These are phyloP conservation scores for Corniculantispora saksenae DNA, from an alignment of 2,329 filamentous ascomycete species.

Conservation along the genomic window DNA sequence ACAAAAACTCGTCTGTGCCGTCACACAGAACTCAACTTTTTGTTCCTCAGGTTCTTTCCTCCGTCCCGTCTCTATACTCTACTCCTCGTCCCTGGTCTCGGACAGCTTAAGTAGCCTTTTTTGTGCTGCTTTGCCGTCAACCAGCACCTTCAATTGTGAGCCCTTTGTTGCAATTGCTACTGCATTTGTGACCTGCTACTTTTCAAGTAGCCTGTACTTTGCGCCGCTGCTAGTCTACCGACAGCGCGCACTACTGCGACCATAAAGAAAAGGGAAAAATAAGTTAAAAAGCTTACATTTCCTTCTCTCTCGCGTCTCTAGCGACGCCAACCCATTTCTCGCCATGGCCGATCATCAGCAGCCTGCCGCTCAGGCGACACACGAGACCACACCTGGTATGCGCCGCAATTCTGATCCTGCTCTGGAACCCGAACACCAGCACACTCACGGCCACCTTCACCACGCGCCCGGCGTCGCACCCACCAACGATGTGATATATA, in stretches of 20 bases:
- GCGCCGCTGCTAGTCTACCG: not conserved
- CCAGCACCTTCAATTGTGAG: conserved; percentile 16
- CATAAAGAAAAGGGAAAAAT: not conserved
- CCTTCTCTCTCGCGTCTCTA: not conserved
- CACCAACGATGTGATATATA: conserved; percentile 48
- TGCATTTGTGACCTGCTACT: not conserved
- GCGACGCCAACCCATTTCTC: not conserved
- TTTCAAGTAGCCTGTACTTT: not conserved
- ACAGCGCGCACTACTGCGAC: not conserved
- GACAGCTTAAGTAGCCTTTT: conserved; percentile 2
- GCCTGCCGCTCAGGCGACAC: conserved; percentile 9
- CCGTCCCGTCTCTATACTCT: not conserved
- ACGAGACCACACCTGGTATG: conserved; percentile 20
- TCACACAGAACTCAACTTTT: conserved; percentile 9
- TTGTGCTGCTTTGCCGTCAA: conserved; percentile 1
- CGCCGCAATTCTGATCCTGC: conserved; percentile 35
- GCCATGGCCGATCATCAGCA: conserved; percentile 7
- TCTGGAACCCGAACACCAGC: conserved; percentile 42
- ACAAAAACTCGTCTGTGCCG: conserved; percentile 19
- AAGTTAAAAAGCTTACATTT: not conserved
- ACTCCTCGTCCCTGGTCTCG: not conserved
- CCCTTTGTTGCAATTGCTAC: conserved; percentile 7
- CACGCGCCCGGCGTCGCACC: conserved; percentile 39
- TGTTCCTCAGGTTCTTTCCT: conserved; percentile 14
- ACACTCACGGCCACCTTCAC: conserved; percentile 45